Conservation (phyloP, 805 yeast genomes). For the Kazachstania martiniae region DNA sequence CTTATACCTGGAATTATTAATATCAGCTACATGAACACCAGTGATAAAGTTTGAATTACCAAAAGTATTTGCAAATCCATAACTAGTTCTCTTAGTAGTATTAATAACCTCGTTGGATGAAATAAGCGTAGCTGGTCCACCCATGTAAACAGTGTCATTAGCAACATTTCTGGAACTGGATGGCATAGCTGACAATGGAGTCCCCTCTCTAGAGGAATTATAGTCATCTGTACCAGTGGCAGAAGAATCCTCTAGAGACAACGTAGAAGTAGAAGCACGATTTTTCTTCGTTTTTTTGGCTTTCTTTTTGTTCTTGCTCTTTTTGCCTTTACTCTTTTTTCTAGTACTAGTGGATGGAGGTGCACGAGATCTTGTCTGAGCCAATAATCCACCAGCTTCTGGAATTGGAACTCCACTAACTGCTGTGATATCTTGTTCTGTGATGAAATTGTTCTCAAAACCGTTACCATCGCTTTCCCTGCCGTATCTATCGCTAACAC, state of each 20-base stretch:
- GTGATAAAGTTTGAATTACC: too few relatives aligned
- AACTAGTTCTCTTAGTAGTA: background rate
- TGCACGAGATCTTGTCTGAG: conserved; percentile 1
- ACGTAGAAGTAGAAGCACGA: conserved; percentile 10
- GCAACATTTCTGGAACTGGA: too few relatives aligned
- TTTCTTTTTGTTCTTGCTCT: conserved; percentile 6
- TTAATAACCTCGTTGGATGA: too few relatives aligned
- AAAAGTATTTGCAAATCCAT: too few relatives aligned
- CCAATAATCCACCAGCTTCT: conserved; percentile 37
- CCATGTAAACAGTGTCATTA: too few relatives aligned
- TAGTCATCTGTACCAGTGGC: conserved; percentile 1
- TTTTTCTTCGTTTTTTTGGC: conserved; percentile 25
- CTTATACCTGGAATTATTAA: too few relatives aligned
- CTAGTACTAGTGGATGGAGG: conserved; percentile 6
- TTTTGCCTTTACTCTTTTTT: conserved; percentile 8
- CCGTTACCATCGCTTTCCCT: conserved; percentile 36
- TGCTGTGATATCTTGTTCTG: conserved; percentile 8
- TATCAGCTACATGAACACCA: too few relatives aligned
- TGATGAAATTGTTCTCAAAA: conserved; percentile 30
- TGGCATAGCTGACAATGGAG: too few relatives aligned
- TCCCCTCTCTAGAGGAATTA: conserved; percentile 10
- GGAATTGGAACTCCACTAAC: conserved; percentile 32
- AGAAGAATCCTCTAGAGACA: conserved; percentile 10
- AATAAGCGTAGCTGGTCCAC: too few relatives aligned
- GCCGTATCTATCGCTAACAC: conserved; percentile 30